Evolutionary conservation across 1,284 basidiomycete species (phyloP), one percentile per base, ranked within the genome.

Genomic region (Cystobasidium sp.): DNA sequence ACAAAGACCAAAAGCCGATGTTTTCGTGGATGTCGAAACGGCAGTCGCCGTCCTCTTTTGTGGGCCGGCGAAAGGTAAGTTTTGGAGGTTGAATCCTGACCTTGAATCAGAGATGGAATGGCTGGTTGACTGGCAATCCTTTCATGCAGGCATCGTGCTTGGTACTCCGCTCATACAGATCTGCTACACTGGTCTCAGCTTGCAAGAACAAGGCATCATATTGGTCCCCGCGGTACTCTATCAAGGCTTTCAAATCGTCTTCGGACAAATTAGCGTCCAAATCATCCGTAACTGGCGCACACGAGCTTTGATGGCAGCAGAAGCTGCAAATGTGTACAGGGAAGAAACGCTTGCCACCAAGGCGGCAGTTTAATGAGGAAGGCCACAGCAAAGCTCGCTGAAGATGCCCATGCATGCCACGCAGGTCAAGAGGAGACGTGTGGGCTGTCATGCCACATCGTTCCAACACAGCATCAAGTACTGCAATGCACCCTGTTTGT

Each of bases 201-300:
- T 67, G 0, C 49, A 61, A 16, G 73, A 67, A 3, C 51, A 69
- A 12, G 77, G 71, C 8, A 74, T 73, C 8, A 66, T 78, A 6
- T 62, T 74, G 1, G 37, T 79, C 1, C 78, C 78, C 1, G 67
- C 78, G n/a, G 78, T 78, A 5, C 51, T 79, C 0, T 79, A 78
- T 37, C 78, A 78, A 58, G 78, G 76, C 9, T 68, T 71, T 7
- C 76, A 78, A 53, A 62, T 78, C 44, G 75, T 70, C 1, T 64
- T 76, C 7, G 77, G 77, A 7, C 78, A 79, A 46, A 63, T 65
- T 6, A 71, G 69, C 12, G 77, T 78, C 6, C 51, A 44, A 3
- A 52, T 79, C 12, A 51, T 79, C 1, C 61, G 59, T 14, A 37
- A 41, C 6, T 79, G 78, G 78, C 51, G 64, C 1, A 22, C 39